A percentile compares a stretch with the other conserved stretches of the same genome.
Evolutionary conservation across 2,329 filamentous ascomycete species (phyloP).

Genomic region (Colletotrichum echinochloae): DNA sequence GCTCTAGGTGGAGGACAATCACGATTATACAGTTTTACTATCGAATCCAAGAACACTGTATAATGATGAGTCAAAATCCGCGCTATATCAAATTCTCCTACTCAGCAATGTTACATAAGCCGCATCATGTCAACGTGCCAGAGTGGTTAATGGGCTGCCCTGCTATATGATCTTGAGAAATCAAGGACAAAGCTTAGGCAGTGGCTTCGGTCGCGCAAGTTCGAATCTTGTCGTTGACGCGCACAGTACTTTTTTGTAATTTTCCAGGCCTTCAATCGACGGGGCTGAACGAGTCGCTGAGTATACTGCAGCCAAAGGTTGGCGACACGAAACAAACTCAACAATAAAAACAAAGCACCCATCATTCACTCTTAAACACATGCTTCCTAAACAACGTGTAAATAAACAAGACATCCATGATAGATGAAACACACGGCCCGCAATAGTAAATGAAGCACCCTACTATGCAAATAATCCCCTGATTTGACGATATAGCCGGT

Average conservation of each 20-base stretch:
- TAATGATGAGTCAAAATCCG: too few relatives aligned
- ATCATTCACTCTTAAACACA: background rate
- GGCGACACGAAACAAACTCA: background rate
- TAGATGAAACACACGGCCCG: background rate
- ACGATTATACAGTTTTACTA: background rate
- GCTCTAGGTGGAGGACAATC: fast-evolving
- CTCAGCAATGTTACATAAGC: constrained; percentile 21
- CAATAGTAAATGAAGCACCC: background rate
- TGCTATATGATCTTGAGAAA: constrained; percentile 14
- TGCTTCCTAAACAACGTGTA: background rate
- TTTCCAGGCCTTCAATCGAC: too few relatives aligned
- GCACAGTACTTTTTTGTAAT: background rate
- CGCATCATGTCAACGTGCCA: constrained; percentile 34
- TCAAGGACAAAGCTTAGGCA: constrained; percentile 19
- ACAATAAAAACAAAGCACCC: background rate
- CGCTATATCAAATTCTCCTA: too few relatives aligned
- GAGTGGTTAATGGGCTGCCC: constrained; percentile 41
- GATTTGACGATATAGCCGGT: background rate
- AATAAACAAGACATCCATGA: background rate
- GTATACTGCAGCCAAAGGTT: background rate
- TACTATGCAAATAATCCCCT: constrained; percentile 15
- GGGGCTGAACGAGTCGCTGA: background rate
- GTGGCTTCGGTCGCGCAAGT: constrained; percentile 41
- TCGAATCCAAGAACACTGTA: background rate
- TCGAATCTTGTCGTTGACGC: constrained; percentile 40